A percentile compares a stretch with the other conserved stretches of the same genome.
These are phyloP conservation scores for Ascobolus immersus DNA, from an alignment of 495 filamentous ascomycete genomes.

Conservation along the genomic window DNA sequence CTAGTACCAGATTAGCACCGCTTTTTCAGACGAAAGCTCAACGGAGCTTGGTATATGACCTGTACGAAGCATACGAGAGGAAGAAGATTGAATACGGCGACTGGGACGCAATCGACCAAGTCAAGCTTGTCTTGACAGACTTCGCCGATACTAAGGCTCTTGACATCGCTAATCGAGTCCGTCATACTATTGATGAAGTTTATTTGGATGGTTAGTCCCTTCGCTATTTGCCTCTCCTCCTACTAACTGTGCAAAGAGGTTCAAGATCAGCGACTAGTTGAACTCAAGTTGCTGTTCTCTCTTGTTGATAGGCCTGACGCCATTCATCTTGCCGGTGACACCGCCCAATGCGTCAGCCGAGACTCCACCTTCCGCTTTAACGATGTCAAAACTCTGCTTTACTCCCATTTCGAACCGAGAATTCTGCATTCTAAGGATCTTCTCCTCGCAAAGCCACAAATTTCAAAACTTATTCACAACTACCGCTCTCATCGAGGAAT, in stretches of 20 bases:
- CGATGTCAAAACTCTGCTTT: conserved; percentile 20
- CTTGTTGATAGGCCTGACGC: conserved; percentile 16
- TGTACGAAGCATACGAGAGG: conserved; percentile 19
- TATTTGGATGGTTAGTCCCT: conserved; percentile 20
- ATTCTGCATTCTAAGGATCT: conserved; percentile 6
- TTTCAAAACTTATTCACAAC: conserved; percentile 18
- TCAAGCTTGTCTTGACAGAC: conserved; percentile 9
- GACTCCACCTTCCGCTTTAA: conserved; percentile 22
- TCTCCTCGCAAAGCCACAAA: conserved; percentile 11
- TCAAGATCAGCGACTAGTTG: conserved; percentile 20
- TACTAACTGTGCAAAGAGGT: conserved; percentile 13
- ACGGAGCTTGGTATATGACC: conserved; percentile 13
- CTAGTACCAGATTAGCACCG: conserved; percentile 12
- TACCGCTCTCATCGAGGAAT: conserved; percentile 25
- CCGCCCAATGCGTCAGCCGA: conserved; percentile 23
- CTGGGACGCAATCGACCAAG: conserved; percentile 19
- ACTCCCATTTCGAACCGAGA: conserved; percentile 13
- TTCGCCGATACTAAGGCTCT: conserved; percentile 4
- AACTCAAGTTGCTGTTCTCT: conserved; percentile 18
- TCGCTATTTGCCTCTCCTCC: conserved; percentile 1
- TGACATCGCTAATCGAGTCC: conserved; percentile 2
- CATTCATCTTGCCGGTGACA: conserved; percentile 24
- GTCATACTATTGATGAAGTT: conserved; percentile 19
- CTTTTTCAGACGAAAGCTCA: conserved; percentile 15
- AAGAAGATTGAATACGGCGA: conserved; percentile 15